Conservation (phyloP, 257 asterid genomes). For the Solanum clarkiae region DNA sequence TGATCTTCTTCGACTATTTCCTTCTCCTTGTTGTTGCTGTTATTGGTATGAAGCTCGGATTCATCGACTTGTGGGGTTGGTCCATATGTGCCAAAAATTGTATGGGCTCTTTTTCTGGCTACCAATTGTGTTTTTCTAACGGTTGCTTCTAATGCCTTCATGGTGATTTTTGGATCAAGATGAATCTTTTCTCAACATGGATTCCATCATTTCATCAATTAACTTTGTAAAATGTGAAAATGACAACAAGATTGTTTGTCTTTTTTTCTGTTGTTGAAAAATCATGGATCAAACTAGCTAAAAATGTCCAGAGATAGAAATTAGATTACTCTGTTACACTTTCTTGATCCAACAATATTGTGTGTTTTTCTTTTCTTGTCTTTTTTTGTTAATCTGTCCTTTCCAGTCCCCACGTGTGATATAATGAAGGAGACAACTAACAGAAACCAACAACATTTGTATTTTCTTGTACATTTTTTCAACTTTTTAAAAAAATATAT, state of each 20-base stretch:
- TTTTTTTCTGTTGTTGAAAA: not conserved
- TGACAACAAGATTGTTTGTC: not conserved
- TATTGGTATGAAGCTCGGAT: slow-evolving; percentile 12
- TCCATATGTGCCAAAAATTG: slow-evolving; percentile 52
- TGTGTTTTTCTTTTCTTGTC: not conserved
- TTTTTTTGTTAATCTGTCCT: slow-evolving; percentile 10
- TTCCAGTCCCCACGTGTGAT: slow-evolving; percentile 14
- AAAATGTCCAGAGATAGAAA: slow-evolving; percentile 1
- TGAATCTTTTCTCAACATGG: not conserved
- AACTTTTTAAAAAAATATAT: not conserved
- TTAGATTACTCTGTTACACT: not conserved
- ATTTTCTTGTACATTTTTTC: slow-evolving; percentile 8
- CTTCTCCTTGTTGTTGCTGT: slow-evolving; percentile 28
- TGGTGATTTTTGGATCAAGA: slow-evolving; percentile 8
- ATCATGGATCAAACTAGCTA: slow-evolving; percentile 11
- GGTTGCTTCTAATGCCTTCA: slow-evolving; percentile 99
- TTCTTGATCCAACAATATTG: not conserved
- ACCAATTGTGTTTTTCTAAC: slow-evolving; percentile 80
- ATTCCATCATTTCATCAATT: not conserved
- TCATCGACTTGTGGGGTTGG: slow-evolving; percentile 26
- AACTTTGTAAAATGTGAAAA: not conserved
- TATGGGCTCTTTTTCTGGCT: slow-evolving; percentile 79
- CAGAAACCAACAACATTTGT: slow-evolving; percentile 14
- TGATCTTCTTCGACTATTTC: not conserved
- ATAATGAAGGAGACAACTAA: slow-evolving; percentile 19